phyloP scores from a whole-genome alignment of 768 basidiomycete genomes.

The Phanerodontia chrysosporium region DNA sequence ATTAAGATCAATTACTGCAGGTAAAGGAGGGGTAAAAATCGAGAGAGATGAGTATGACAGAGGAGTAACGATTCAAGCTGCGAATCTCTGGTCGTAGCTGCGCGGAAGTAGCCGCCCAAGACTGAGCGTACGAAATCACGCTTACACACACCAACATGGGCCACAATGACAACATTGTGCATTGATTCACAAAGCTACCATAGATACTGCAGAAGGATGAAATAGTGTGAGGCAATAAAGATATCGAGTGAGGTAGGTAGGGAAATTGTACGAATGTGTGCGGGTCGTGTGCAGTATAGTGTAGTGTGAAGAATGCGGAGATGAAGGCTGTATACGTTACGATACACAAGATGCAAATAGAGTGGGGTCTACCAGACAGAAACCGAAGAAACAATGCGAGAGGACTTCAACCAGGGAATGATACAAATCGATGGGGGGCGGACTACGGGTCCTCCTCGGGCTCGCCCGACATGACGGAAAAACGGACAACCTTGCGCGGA shows the following conservation, averaged over 20 bases:
- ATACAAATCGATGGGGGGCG: not conserved
- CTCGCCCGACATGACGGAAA: conserved; percentile 42
- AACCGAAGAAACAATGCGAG: not conserved
- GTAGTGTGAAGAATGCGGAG: not conserved
- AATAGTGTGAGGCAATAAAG: not conserved
- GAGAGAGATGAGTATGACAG: not conserved
- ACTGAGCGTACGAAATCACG: not conserved
- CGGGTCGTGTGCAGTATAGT: not conserved
- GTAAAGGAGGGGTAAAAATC: not conserved
- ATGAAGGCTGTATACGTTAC: not conserved
- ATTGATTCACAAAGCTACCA: not conserved
- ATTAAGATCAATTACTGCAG: not conserved
- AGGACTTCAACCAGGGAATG: not conserved
- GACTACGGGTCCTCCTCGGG: not conserved
- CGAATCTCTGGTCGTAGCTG: not conserved
- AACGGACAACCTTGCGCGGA: conserved; percentile 59
- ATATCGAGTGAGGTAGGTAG: not conserved
- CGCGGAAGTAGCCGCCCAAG: not conserved
- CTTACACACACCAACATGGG: not conserved
- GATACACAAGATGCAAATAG: not conserved
- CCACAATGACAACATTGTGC: not conserved
- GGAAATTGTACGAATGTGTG: not conserved
- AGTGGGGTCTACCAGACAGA: not conserved
- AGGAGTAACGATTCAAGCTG: not conserved
- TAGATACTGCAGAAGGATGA: not conserved